Evolutionary conservation across 306 rosid species (phyloP).

Genomic region (Malus sieversii): DNA sequence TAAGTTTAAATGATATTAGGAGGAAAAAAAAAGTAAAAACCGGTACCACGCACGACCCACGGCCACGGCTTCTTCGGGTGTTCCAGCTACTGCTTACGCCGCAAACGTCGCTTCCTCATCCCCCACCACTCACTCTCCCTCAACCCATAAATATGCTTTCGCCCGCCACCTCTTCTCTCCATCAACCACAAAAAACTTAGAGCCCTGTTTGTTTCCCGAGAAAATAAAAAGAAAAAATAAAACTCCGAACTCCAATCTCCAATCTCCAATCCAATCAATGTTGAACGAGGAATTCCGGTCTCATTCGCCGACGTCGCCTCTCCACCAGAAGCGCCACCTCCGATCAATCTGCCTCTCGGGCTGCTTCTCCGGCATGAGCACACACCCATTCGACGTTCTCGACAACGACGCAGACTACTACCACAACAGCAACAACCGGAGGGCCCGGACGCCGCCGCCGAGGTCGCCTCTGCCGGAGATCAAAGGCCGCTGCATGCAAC

Average conservation of each 20-base stretch:
- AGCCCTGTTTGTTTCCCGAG: neutral
- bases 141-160: neutral
- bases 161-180: neutral
- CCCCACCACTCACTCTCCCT: neutral
- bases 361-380: conserved; percentile 19
- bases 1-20: no score
- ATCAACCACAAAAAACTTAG: neutral
- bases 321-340: conserved; percentile 7
- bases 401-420: neutral
- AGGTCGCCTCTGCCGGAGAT: conserved; percentile 25
- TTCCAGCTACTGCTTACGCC: conserved; percentile 13
- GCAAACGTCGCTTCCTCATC: neutral
- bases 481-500: conserved; percentile 7
- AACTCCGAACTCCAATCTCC: neutral
- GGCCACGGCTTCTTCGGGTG: conserved; percentile 23
- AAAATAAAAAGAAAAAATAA: neutral
- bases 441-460: neutral
- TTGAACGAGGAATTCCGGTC: conserved; percentile 1
- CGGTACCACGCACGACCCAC: conserved; percentile 31
- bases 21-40: neutral
- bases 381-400: conserved; percentile 10
- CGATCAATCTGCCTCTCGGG: conserved; percentile 5
- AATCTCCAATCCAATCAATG: neutral
- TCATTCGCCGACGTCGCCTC: neutral
- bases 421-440: neutral